Percentiles rank a stretch among this genome's conserved stretches.
Evolutionary conservation across 129 eudicot species (phyloP).

Genomic region (Artemisia argyi): DNA sequence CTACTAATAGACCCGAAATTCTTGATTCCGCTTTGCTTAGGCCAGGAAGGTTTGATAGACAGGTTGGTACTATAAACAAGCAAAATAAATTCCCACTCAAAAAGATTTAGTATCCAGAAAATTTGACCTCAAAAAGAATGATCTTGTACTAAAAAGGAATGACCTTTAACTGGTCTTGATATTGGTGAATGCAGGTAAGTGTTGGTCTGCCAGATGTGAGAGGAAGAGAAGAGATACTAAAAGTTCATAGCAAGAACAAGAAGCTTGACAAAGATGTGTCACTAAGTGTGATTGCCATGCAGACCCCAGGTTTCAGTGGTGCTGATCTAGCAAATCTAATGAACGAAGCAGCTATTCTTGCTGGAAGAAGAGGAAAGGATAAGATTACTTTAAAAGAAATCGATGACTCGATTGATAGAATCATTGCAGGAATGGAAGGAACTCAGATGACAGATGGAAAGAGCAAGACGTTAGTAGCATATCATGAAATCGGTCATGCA

Average conservation of each 20-base stretch:
- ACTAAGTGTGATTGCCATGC: constrained; percentile 67
- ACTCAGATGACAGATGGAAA: constrained; percentile 85
- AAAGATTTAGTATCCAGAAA: neutral
- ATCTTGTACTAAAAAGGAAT: constrained; percentile 5
- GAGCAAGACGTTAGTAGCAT: constrained; percentile 83
- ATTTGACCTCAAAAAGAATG: constrained; percentile 1
- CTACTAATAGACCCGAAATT: constrained; percentile 85
- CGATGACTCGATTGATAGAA: constrained; percentile 79
- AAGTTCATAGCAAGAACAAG: constrained; percentile 81
- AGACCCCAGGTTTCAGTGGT: constrained; percentile 85
- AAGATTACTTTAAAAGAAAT: constrained; percentile 58
- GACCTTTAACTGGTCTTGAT: neutral
- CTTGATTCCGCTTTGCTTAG: constrained; percentile 86
- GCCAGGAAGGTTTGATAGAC: constrained; percentile 87
- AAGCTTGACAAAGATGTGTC: constrained; percentile 57
- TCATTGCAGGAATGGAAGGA: constrained; percentile 90
- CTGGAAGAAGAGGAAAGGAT: constrained; percentile 76
- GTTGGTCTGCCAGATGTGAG: constrained; percentile 85
- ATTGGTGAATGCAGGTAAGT: constrained; percentile 44
- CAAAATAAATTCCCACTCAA: neutral
- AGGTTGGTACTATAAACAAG: constrained; percentile 39
- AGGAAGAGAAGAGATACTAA: constrained; percentile 74
- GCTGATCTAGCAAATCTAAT: constrained; percentile 85
- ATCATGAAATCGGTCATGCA: constrained; percentile 85
- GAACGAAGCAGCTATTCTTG: constrained; percentile 93